Base-by-base conservation (phyloP, 192 early-diverging fungal species). In the Allomyces macrogynus region DNA sequence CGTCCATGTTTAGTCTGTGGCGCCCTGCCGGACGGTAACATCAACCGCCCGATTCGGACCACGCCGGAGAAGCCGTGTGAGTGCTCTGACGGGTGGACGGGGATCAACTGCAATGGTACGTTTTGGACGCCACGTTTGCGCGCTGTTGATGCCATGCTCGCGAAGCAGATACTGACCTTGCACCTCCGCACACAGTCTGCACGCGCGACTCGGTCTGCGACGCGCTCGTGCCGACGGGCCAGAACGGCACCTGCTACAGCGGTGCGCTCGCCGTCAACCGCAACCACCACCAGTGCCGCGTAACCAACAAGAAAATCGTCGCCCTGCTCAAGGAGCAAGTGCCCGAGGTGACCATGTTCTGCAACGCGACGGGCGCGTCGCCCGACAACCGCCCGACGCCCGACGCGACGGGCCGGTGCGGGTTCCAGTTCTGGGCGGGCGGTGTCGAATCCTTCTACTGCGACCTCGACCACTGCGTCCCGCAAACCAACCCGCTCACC, bases 361-460 rank as follows among this genome's bases (percentile, higher is more conserved):
- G 86, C 67, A 74, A 84, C 63, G 71, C 76, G 20, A 66, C 65
- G 49, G 49, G 49, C 12, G 49, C 16, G 16, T 20, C 49, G 49
- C 49, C 49, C 49, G 12, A 14, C 12, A 57, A 57, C 49, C 20
- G 16, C 9, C 12, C 49, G 16, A 57, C 49, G 16, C 16, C 12
- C 16, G 16, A 20, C 20, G 16, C 49, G 3, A 57, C 49, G 3
- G 49, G 16, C 49, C 49, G 49, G 16, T 57, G 49, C 49, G 49
- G 49, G 49, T 57, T 57, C 20, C 49, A 57, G 16, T 57, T 95
- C 68, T 95, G 92, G 92, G 81, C 86, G 7, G 88, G 81, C 57
- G 79, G 86, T 60, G 76, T 78, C 27, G 89, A 95, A 69, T 88
- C 89, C n/a, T 95, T 95, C 74, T 95, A 85, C 69, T 95, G 92